Conservation (phyloP, 1,284 basidiomycete species). For the Coniferiporia weirii region DNA sequence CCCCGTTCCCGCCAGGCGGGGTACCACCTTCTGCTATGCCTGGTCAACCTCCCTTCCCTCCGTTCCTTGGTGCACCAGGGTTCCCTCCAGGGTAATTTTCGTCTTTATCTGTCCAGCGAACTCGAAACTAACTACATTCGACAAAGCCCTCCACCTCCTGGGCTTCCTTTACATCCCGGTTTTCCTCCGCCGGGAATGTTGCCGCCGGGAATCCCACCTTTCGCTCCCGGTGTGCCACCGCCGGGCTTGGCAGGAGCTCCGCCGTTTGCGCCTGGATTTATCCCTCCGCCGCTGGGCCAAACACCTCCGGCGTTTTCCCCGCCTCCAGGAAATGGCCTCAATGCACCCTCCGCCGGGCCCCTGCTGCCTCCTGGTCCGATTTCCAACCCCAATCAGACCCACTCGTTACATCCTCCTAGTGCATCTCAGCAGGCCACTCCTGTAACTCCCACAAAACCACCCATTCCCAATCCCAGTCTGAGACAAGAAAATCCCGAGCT, state of each 20-base stretch:
- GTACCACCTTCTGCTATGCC: conserved; percentile 35
- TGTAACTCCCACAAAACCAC: conserved; percentile 36
- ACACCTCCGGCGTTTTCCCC: conserved; percentile 19
- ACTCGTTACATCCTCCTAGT: conserved; percentile 15
- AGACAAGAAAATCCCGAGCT: conserved; percentile 64
- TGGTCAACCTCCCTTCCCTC: conserved; percentile 33
- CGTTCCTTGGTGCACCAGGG: conserved; percentile 36
- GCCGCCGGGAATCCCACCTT: conserved; percentile 21
- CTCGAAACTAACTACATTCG: conserved; percentile 7
- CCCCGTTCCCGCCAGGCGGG: conserved; percentile 33
- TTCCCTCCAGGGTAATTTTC: conserved; percentile 46
- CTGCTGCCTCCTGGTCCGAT: not conserved
- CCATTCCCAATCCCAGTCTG: conserved; percentile 51
- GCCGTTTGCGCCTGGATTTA: conserved; percentile 22
- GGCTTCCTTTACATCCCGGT: conserved; percentile 25
- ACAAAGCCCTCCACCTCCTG: conserved; percentile 33
- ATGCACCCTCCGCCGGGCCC: not conserved
- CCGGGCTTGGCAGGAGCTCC: conserved; percentile 21
- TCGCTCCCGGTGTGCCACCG: conserved; percentile 21
- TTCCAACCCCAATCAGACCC: not conserved
- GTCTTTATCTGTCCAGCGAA: not conserved
- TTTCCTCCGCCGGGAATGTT: conserved; percentile 21
- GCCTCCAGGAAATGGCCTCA: conserved; percentile 23
- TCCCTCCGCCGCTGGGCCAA: conserved; percentile 6
- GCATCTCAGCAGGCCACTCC: conserved; percentile 23